Evolutionary conservation across 768 basidiomycete species (phyloP).

Genomic region (Amanita subjunquillea): DNA sequence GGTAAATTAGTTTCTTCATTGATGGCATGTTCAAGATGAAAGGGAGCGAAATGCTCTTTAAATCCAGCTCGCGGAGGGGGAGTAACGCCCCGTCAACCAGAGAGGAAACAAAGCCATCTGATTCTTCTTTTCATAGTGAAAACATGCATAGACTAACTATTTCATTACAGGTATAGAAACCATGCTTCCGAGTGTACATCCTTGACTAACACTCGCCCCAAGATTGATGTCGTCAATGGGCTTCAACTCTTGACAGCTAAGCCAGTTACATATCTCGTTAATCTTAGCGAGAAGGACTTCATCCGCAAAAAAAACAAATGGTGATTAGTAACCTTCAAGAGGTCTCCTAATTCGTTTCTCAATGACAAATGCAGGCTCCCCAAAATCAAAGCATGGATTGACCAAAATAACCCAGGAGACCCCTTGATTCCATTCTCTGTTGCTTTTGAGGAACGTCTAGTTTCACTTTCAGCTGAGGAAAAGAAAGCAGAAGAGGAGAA

Average conservation of each 20-base stretch:
- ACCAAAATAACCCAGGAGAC: slow-evolving; percentile 92
- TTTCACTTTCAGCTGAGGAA: slow-evolving; percentile 50
- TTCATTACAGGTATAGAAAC: slow-evolving; percentile 5
- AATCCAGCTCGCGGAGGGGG: slow-evolving; percentile 95
- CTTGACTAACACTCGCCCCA: slow-evolving; percentile 12
- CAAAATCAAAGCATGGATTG: slow-evolving; percentile 98
- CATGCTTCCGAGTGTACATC: background rate
- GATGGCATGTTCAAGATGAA: slow-evolving; percentile 36
- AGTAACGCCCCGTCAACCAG: slow-evolving; percentile 76
- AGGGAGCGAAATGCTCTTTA: slow-evolving; percentile 77
- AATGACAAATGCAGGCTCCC: slow-evolving; percentile 47
- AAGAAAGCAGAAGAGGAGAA: slow-evolving; percentile 71
- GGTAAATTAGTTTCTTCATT: slow-evolving; percentile 3
- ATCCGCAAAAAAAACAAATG: slow-evolving; percentile 99
- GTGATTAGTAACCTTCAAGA: slow-evolving; percentile 22
- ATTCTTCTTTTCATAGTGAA: slow-evolving; percentile 10
- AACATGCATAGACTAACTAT: background rate
- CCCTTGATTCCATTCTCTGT: slow-evolving; percentile 96
- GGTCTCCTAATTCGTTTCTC: background rate
- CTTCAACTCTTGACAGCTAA: slow-evolving; percentile 92
- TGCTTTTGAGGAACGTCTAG: slow-evolving; percentile 85
- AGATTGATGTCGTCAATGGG: slow-evolving; percentile 88
- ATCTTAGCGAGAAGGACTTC: slow-evolving; percentile 91
- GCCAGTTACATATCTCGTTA: slow-evolving; percentile 96
- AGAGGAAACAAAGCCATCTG: slow-evolving; percentile 52